phyloP scores from a whole-genome alignment of 2,329 filamentous ascomycete species.

The Cercospora beticola region DNA sequence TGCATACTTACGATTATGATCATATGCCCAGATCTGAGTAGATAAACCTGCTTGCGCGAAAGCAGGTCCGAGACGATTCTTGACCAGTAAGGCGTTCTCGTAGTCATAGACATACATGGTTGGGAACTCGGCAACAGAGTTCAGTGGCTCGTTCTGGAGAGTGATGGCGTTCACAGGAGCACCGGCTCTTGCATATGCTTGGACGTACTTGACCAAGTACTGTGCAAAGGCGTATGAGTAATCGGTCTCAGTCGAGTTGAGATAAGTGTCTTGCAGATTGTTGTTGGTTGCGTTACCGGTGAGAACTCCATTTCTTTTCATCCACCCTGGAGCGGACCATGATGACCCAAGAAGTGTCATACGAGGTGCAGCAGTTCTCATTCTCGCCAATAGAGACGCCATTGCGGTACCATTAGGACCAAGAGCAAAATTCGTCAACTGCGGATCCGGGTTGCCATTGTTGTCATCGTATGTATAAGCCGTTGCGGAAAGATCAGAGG shows the following conservation, averaged over 20 bases:
- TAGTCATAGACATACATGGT: conserved; percentile 26
- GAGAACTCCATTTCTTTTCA: conserved; percentile 22
- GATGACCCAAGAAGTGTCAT: conserved; percentile 24
- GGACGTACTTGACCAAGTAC: conserved; percentile 28
- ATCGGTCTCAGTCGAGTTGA: conserved; percentile 17
- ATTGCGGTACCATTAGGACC: conserved; percentile 24
- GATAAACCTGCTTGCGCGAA: conserved; percentile 17
- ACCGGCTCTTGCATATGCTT: conserved; percentile 21
- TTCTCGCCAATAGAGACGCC: conserved; percentile 20
- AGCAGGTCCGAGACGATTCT: conserved; percentile 23
- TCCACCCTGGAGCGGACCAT: conserved; percentile 28
- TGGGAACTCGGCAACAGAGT: conserved; percentile 17
- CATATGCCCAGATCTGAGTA: conserved; percentile 26
- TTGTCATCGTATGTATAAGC: conserved; percentile 29
- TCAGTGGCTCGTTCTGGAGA: conserved; percentile 24
- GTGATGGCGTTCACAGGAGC: conserved; percentile 25
- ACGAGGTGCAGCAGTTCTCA: conserved; percentile 16
- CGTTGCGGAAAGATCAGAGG: conserved; percentile 22
- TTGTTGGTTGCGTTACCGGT: conserved; percentile 20
- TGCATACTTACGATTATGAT: conserved; percentile 19
- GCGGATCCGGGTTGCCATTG: conserved; percentile 16
- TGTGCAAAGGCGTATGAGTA: conserved; percentile 23
- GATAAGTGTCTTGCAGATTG: conserved; percentile 23
- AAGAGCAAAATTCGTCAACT: conserved; percentile 21
- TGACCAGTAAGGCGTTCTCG: conserved; percentile 20